Base-by-base conservation (phyloP, 1,284 basidiomycete genomes). In the Boletus albobrunnescens region DNA sequence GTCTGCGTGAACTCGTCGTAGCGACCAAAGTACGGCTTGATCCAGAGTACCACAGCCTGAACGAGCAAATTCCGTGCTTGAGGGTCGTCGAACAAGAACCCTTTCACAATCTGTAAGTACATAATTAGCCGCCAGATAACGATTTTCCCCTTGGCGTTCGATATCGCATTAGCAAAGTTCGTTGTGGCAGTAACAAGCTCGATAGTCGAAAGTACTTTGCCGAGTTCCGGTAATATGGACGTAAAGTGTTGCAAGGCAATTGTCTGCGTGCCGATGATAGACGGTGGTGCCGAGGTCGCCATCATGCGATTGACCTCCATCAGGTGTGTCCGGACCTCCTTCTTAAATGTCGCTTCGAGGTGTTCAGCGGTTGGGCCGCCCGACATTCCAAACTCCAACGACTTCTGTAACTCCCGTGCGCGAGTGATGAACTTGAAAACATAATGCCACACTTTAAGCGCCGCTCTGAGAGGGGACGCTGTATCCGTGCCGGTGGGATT, bases 401-500 rank as follows among this genome's bases (percentile, higher is more conserved):
- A 73, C 58, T 91, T 88, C 67, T 96, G 93, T 30, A 97, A 68
- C 61, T 95, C 91, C 32, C 94, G 75, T 6, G 92, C 86, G 19
- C 90, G 80, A 8, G 91, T 83, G 56, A 97, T 89, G 67, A 98
- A 92, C 63, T 91, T 90, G 80, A 97, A 92, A 56, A 98, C 82
- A 61, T 95, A 93, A 58, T 94, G 88, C 91, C 94, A 96, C 17
- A 98, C 94, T 67, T 97, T 97, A 56, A 99, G 76, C 12, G 93
- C 87, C 1, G 92, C 83, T 31, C 94, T 84, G 44, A 97, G 77
- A 14, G 81, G 76, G 19, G 86, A 84, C 0, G 87, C 91, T 3
- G 79, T 83, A 26, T 94, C 91, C 10, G 77, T 74, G 7, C 82
- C 77, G 0, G 82, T 80, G 0, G 92, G 91, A 51, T 87, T 81